Conservation (phyloP, 2,329 filamentous ascomycete species). For the Penicillium sp. region DNA sequence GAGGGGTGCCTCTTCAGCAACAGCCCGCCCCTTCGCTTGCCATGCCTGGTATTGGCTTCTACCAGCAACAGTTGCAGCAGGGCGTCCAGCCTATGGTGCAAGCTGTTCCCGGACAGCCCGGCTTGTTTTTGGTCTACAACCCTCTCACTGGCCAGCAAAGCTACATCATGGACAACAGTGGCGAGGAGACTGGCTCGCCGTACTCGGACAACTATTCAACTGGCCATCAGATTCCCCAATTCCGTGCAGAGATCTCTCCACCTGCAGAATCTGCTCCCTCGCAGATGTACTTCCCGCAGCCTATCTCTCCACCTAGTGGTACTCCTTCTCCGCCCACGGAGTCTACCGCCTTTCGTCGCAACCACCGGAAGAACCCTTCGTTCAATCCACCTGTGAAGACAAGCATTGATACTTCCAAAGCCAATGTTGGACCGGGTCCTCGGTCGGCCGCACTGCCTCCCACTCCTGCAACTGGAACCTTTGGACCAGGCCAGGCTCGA, state of each 20-base stretch:
- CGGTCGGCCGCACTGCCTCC: slow-evolving; percentile 80
- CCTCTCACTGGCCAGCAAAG: slow-evolving; percentile 81
- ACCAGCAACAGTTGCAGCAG: slow-evolving; percentile 69
- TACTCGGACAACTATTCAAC: slow-evolving; percentile 51
- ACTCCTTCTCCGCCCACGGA: slow-evolving; percentile 72
- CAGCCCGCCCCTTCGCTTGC: slow-evolving; percentile 58
- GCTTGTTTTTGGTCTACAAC: slow-evolving; percentile 82
- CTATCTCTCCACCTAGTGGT: slow-evolving; percentile 65
- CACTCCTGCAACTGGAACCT: slow-evolving; percentile 80
- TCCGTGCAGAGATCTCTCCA: slow-evolving; percentile 81
- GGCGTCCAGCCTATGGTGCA: slow-evolving; percentile 67
- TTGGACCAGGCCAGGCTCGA: slow-evolving; percentile 89
- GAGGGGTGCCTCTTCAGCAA: slow-evolving; percentile 45
- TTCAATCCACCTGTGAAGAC: slow-evolving; percentile 59
- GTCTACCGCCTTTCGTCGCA: slow-evolving; percentile 88
- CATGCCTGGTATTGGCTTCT: slow-evolving; percentile 61
- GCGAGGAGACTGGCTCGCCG: slow-evolving; percentile 50
- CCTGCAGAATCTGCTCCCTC: slow-evolving; percentile 66
- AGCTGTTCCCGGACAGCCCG: slow-evolving; percentile 70
- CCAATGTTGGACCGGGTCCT: slow-evolving; percentile 65
- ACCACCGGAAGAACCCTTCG: slow-evolving; percentile 88
- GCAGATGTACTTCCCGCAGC: slow-evolving; percentile 64
- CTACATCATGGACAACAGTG: slow-evolving; percentile 74
- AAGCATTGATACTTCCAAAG: slow-evolving; percentile 51
- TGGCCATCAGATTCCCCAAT: slow-evolving; percentile 61